Base-by-base conservation (phyloP, 495 filamentous ascomycete genomes). In the Annulohypoxylon stygium region DNA sequence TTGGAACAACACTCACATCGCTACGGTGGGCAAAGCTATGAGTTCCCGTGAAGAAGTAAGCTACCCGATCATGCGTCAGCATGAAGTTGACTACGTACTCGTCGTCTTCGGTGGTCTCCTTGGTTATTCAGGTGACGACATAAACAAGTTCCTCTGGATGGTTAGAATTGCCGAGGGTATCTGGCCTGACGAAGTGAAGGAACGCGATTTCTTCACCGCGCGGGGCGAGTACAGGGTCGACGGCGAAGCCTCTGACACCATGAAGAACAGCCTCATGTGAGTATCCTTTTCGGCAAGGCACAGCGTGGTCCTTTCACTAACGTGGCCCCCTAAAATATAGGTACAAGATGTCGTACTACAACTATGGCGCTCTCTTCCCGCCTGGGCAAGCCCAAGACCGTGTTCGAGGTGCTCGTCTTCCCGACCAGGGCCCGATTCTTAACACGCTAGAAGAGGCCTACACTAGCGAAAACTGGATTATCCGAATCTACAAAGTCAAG, bases 81-180 rank as follows among this genome's bases (percentile, higher is more conserved):
- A 99, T 78, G 97, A 99, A 81, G 97, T 99, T 10, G 95, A 98
- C 81, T 99, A 99, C 75, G 93, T 99, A 54, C 88, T 99, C 54
- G 90, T 99, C 26, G 97, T 99, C 61, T 99, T 98, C 78, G 97
- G 97, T 76, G 97, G 93, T 73, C 87, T 99, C 54, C 85, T 99
- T 20, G 97, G 97, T 66, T 99, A 99, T 84, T 97, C 94, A n/a
- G 97, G 97, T 55, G 97, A 99, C 77, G 97, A 99, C 78, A 97
- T 99, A 87, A 99, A 99, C 85, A 99, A 99, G 84, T 99, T 99
- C 87, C 83, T 99, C 66, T 99, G 97, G 97, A 99, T 99, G 97
- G 96, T 99, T 62, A 90, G 97, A 78, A 99, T 99, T 73, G 96
- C 97, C 43, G 97, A 98, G 82, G 97, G 97, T 71, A 97, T 99